Evolutionary conservation across 441 rosid species (phyloP), one percentile per base, ranked within the genome.

Genomic region (Geranium incanum): DNA sequence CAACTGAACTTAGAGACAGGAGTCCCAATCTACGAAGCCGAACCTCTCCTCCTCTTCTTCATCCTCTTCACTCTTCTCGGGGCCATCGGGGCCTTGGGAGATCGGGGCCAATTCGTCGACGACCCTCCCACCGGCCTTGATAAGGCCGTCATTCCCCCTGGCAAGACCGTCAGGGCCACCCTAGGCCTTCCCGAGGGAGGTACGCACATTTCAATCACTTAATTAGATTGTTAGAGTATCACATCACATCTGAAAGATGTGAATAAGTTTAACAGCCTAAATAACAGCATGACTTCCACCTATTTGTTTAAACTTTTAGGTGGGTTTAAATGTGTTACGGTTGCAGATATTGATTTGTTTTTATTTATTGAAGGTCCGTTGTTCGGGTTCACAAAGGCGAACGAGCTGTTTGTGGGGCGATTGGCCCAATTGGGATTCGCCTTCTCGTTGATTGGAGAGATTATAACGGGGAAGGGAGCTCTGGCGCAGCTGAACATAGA

Each of bases 41-140:
- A 93, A 73, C 98, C 98, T 9, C 89, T 93, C 75, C 93, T 93
- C 62, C 88, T 93, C 12, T 93, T 93, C 90, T 93, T 93, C 84
- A 93, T 93, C 59, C 82, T 93, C 36, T 91, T 93, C 84, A 93
- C 98, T 43, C 72, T 93, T 69, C 89, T 93, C 21, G 98, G 98
- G 73, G 97, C 98, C 75, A 93, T 93, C 38, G 98, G 98, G 74
- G 98, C 95, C 52, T 77, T 91, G 5, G 98, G 98, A 33, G 98
- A 93, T 83, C 85, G 97, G 60, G 98, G 98, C 4, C 66, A 71
- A 66, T 93, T 93, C 71, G 95, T 93, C 11, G 50, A 43, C 50
- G 50, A 43, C 50, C 50, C 50, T 6, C 50, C 50, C 50, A 43
- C 50, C 1, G 50, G 50, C 50, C 50, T 43, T 7, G 50, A 43